Evolutionary conservation across 495 filamentous ascomycete genomes (phyloP).

Genomic region (Hypoxylon perforatum): DNA sequence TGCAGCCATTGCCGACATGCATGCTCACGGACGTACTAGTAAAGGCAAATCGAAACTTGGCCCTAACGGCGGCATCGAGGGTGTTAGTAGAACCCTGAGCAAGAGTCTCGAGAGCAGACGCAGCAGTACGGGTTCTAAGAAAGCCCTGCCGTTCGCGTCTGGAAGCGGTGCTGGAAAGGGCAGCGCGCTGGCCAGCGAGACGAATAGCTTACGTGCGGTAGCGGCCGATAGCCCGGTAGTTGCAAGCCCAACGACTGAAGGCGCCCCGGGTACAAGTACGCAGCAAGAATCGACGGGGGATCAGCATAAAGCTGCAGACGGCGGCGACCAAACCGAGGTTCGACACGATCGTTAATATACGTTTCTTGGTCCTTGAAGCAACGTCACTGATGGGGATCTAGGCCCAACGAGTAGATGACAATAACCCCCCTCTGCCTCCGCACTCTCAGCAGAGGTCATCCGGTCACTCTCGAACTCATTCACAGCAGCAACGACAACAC

Average conservation of each 20-base stretch:
- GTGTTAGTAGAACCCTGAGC: slow-evolving; percentile 79
- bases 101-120: slow-evolving; percentile 90
- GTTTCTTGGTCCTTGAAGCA: slow-evolving; percentile 46
- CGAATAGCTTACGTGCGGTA: slow-evolving; percentile 58
- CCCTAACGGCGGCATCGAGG: slow-evolving; percentile 66
- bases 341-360: slow-evolving; percentile 41
- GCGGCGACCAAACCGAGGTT: slow-evolving; percentile 47
- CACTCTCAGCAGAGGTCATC: slow-evolving; percentile 31
- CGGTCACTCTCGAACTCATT: slow-evolving; percentile 29
- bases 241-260: slow-evolving; percentile 50
- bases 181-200: slow-evolving; percentile 60
- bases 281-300: slow-evolving; percentile 29
- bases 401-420: slow-evolving; percentile 34
- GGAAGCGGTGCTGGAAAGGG: slow-evolving; percentile 52
- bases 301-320: slow-evolving; percentile 28
- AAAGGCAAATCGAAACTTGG: slow-evolving; percentile 61
- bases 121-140: slow-evolving; percentile 84
- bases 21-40: slow-evolving; percentile 62
- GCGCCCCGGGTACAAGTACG: slow-evolving; percentile 29
- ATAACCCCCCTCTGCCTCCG: not conserved
- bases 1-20: slow-evolving; percentile 73
- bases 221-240: slow-evolving; percentile 49
- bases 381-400: slow-evolving; percentile 47
- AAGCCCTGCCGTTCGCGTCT: slow-evolving; percentile 63
- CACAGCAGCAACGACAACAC: slow-evolving; percentile 28